These are phyloP conservation scores for Cytospora schulzeri DNA, from an alignment of 2,329 filamentous ascomycete genomes.

Conservation along the genomic window DNA sequence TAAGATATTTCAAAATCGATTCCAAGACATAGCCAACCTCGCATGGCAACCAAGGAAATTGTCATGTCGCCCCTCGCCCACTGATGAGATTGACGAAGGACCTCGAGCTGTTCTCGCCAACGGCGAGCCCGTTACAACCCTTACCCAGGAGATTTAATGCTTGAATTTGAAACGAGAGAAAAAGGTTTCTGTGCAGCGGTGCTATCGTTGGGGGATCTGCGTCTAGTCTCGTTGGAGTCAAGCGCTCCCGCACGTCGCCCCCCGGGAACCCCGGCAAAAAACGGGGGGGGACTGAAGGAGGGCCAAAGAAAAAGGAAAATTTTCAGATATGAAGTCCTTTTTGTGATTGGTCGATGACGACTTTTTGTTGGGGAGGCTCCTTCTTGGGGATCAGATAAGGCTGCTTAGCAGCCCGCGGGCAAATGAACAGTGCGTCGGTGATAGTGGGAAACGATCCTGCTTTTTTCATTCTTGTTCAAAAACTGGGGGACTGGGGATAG, in stretches of 20 bases:
- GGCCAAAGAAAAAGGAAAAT: background rate
- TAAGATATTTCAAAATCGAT: background rate
- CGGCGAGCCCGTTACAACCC: background rate
- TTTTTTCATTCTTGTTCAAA: background rate
- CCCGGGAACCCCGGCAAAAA: background rate
- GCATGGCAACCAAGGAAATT: background rate
- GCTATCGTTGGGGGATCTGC: background rate
- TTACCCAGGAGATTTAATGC: conserved; percentile 6
- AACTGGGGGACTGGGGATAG: background rate
- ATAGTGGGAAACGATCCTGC: background rate
- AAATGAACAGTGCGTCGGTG: background rate
- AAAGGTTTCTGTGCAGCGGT: too few species aligned
- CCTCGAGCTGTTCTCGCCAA: background rate
- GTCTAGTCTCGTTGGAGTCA: background rate
- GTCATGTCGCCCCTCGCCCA: background rate
- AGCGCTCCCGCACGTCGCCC: background rate
- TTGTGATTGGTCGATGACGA: background rate
- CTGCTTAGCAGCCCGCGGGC: background rate
- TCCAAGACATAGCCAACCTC: background rate
- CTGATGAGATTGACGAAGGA: background rate
- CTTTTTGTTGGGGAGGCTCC: background rate
- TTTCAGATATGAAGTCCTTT: background rate
- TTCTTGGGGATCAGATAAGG: background rate
- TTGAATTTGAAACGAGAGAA: background rate
- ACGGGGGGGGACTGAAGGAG: background rate